Conservation (phyloP, 1,139 yeast genomes). For the Debaryomycetaceae sp. region DNA sequence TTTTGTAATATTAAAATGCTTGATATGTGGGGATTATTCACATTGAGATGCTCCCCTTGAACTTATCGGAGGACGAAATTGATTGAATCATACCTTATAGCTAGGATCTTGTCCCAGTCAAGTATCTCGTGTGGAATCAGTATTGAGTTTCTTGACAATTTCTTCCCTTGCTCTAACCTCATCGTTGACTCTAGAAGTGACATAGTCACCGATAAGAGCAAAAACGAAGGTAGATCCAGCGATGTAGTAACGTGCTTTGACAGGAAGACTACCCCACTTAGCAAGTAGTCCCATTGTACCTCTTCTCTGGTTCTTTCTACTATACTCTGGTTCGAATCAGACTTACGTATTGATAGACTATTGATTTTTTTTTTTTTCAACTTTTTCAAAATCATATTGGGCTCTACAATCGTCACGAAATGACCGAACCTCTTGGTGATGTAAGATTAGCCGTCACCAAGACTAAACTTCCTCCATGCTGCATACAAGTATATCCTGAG, state of each 20-base stretch:
- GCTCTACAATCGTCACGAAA: constrained; percentile 2
- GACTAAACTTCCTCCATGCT: constrained; percentile 78
- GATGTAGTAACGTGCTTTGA: constrained; percentile 48
- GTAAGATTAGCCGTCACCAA: constrained; percentile 23
- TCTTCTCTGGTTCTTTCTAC: no score
- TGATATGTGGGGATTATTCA: no score
- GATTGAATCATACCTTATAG: no score
- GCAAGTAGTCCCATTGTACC: constrained; percentile 34
- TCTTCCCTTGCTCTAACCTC: constrained; percentile 25
- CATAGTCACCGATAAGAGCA: constrained; percentile 51
- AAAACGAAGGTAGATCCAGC: constrained; percentile 52
- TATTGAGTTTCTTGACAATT: neutral
- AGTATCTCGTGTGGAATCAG: neutral
- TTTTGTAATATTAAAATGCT: no score
- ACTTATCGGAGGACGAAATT: no score
- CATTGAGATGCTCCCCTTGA: no score
- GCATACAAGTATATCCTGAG: constrained; percentile 57
- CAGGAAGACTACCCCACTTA: constrained; percentile 51
- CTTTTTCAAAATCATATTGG: no score
- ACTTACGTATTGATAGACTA: no score
- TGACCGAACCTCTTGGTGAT: constrained; percentile 8
- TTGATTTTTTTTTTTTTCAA: no score
- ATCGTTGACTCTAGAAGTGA: constrained; percentile 45
- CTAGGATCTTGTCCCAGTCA: no score
- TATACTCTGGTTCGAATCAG: no score